phyloP scores from a whole-genome alignment of 257 asterid species.

The Solanum virginianum region DNA sequence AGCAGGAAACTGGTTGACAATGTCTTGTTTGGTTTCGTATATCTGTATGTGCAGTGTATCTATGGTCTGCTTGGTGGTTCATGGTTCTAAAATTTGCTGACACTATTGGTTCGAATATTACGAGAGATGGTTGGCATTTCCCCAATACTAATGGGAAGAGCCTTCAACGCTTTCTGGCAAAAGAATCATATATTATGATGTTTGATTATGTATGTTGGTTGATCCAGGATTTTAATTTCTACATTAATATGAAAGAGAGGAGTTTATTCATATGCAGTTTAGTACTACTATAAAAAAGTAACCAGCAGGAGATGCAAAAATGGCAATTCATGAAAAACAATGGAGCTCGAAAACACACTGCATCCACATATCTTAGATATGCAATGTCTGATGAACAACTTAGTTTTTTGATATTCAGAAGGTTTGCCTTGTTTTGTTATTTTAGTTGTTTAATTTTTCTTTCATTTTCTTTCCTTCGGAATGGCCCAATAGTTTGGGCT shows the following conservation, averaged over 20 bases:
- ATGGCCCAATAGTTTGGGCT: too few relatives aligned
- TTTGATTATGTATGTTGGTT: background rate
- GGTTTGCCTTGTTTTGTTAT: background rate
- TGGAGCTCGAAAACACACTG: background rate
- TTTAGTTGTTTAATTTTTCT: background rate
- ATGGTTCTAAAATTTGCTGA: background rate
- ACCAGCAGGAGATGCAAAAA: background rate
- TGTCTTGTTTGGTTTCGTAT: background rate
- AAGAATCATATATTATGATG: background rate
- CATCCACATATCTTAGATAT: background rate
- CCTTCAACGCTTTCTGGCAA: background rate
- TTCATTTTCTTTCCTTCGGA: background rate
- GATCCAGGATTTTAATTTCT: background rate
- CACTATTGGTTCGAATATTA: background rate
- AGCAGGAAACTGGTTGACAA: slow-evolving; percentile 78
- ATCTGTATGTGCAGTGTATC: background rate
- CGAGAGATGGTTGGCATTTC: background rate
- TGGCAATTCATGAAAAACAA: background rate
- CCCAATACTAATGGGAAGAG: background rate
- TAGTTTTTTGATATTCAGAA: background rate
- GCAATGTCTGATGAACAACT: background rate
- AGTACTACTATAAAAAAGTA: background rate
- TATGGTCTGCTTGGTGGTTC: background rate
- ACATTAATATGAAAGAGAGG: background rate
- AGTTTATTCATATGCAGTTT: background rate